Evolutionary conservation across 2,329 filamentous ascomycete genomes (phyloP).

Genomic region (Aspergillus niger): DNA sequence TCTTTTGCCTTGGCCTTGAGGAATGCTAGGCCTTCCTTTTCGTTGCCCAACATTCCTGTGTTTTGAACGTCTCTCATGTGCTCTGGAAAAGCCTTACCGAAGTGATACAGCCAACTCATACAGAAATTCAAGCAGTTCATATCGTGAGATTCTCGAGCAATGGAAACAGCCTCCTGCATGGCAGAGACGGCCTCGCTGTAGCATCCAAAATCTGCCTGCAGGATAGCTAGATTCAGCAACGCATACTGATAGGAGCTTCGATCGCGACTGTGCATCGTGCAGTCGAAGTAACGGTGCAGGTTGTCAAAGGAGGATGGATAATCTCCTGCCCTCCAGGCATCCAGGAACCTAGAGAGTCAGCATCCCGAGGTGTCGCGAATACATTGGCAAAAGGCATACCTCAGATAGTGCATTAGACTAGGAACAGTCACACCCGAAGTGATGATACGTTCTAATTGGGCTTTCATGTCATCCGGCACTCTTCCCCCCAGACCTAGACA

Average conservation of each 20-base stretch:
- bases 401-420: constrained; percentile 74
- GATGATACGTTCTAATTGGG: constrained; percentile 70
- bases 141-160: constrained; percentile 91
- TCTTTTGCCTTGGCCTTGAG: constrained; percentile 85
- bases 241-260: constrained; percentile 92
- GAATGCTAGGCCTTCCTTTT: constrained; percentile 79
- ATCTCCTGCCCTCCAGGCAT: constrained; percentile 89
- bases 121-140: constrained; percentile 92
- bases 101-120: constrained; percentile 93
- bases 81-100: constrained; percentile 79
- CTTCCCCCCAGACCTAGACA: constrained; percentile 71
- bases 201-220: constrained; percentile 94
- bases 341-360: constrained; percentile 67
- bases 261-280: constrained; percentile 83
- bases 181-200: constrained; percentile 86
- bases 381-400: constrained; percentile 44
- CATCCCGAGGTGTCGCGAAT: constrained; percentile 9
- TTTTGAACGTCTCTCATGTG: constrained; percentile 71
- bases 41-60: constrained; percentile 72
- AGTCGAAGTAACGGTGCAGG: constrained; percentile 94
- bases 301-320: constrained; percentile 87
- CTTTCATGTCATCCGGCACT: constrained; percentile 71
- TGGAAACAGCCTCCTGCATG: constrained; percentile 92
- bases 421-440: constrained; percentile 68
- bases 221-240: constrained; percentile 84